Conservation (phyloP, 2,329 filamentous ascomycete genomes). For the Ilyonectria robusta region DNA sequence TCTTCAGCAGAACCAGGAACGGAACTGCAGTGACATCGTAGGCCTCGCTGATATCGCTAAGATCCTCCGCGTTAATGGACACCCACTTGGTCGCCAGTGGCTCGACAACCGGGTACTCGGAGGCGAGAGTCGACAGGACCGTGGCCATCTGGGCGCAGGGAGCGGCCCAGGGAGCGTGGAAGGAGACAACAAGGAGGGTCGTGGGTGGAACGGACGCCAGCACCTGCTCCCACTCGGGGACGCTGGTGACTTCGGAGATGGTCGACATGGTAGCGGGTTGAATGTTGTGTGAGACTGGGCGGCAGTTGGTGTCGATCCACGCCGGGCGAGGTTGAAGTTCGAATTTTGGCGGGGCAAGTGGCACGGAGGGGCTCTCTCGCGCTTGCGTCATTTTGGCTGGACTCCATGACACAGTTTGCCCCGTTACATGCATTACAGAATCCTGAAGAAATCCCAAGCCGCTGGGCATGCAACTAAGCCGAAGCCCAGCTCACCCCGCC, state of each 20-base stretch:
- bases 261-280: constrained; percentile 72
- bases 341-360: constrained; percentile 47
- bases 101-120: constrained; percentile 81
- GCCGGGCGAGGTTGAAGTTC: constrained; percentile 35
- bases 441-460: constrained; percentile 10
- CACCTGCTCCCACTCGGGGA: constrained; percentile 80
- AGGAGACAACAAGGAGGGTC: constrained; percentile 88
- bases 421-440: constrained; percentile 31
- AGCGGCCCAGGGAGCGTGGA: constrained; percentile 96
- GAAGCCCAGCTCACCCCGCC: constrained; percentile 36
- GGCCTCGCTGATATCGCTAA: constrained; percentile 89
- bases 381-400: constrained; percentile 48
- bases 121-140: constrained; percentile 87
- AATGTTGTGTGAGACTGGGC: constrained; percentile 24
- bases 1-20: constrained; percentile 86
- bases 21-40: constrained; percentile 97
- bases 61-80: constrained; percentile 92
- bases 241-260: constrained; percentile 82
- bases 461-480: constrained; percentile 28
- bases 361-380: constrained; percentile 37
- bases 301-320: constrained; percentile 33
- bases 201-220: constrained; percentile 76
- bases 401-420: constrained; percentile 17
- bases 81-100: constrained; percentile 84
- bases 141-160: constrained; percentile 95